Evolutionary conservation across 1,139 yeast genomes (phyloP).

Genomic region (Ogataea hybrid): DNA sequence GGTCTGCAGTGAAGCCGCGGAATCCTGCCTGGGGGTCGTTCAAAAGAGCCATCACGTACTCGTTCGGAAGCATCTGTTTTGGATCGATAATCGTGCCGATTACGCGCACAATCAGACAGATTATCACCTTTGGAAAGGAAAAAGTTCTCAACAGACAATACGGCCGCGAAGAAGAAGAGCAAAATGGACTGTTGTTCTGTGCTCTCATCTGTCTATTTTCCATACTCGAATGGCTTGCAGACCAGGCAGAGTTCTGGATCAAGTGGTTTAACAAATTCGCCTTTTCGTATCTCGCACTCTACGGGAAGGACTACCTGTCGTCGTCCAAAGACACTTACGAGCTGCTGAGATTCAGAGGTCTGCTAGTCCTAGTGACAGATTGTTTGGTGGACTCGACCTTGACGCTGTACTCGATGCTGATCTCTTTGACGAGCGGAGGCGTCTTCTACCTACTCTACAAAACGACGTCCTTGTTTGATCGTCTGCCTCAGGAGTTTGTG

Average conservation of each 20-base stretch:
- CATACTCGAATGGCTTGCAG: conserved; percentile 51
- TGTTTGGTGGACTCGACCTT: conserved; percentile 79
- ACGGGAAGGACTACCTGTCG: conserved; percentile 72
- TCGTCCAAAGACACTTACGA: conserved; percentile 85
- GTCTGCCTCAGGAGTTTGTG: conserved; percentile 66
- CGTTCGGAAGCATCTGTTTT: conserved; percentile 89
- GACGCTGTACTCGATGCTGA: conserved; percentile 68
- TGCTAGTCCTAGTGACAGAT: conserved; percentile 84
- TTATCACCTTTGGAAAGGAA: conserved; percentile 21
- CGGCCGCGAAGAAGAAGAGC: conserved; percentile 14
- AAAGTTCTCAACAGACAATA: conserved; percentile 19
- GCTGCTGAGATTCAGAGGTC: conserved; percentile 73
- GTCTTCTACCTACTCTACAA: conserved; percentile 43
- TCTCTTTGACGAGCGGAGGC: conserved; percentile 50
- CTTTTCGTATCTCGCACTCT: conserved; percentile 81
- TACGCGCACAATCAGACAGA: conserved; percentile 42
- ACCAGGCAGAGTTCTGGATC: conserved; percentile 74
- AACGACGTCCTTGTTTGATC: conserved; percentile 37
- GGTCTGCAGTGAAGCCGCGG: conserved; percentile 44
- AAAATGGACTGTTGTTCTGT: conserved; percentile 20
- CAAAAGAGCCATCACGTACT: conserved; percentile 78
- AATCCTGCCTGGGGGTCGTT: conserved; percentile 84
- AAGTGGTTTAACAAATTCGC: conserved; percentile 91
- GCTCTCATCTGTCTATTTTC: conserved; percentile 35
- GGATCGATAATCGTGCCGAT: conserved; percentile 83